Conservation (phyloP, 2,329 filamentous ascomycete species). For the Botrytis pseudocinerea region DNA sequence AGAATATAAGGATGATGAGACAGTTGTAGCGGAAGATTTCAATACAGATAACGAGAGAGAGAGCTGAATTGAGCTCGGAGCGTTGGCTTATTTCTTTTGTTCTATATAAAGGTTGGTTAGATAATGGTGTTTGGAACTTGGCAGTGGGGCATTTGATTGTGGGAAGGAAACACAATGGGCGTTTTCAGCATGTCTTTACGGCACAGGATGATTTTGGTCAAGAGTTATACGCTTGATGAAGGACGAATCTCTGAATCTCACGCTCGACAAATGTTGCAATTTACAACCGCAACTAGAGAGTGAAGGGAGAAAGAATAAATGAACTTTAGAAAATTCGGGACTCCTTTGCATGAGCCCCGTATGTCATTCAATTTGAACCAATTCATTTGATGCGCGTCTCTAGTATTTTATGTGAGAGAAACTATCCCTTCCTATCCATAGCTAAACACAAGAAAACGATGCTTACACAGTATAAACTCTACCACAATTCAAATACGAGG, state of each 20-base stretch:
- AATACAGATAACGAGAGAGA: not conserved
- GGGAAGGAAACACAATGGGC: not conserved
- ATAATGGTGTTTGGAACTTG: not conserved
- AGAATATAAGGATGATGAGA: conserved; percentile 16
- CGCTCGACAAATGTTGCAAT: not conserved
- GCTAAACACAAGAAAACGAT: not conserved
- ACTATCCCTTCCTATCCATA: not conserved
- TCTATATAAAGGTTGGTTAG: not conserved
- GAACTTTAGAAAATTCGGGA: not conserved
- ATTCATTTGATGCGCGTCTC: not conserved
- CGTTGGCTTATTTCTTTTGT: not conserved
- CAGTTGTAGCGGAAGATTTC: conserved; percentile 13
- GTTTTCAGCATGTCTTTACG: not conserved
- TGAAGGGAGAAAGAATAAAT: not conserved
- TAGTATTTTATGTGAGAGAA: not conserved
- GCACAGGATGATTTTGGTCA: not conserved
- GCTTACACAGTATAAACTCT: not conserved
- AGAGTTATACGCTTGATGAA: not conserved
- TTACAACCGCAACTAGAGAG: not conserved
- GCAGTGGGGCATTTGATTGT: not conserved
- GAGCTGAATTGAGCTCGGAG: not conserved
- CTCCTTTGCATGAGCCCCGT: not conserved
- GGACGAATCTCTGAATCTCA: not conserved
- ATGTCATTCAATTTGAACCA: not conserved
- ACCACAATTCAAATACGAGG: not conserved